Evolutionary conservation across 305 asterid species (phyloP), one percentile per base, ranked within the genome.

Genomic region (Nicotiana rustica): DNA sequence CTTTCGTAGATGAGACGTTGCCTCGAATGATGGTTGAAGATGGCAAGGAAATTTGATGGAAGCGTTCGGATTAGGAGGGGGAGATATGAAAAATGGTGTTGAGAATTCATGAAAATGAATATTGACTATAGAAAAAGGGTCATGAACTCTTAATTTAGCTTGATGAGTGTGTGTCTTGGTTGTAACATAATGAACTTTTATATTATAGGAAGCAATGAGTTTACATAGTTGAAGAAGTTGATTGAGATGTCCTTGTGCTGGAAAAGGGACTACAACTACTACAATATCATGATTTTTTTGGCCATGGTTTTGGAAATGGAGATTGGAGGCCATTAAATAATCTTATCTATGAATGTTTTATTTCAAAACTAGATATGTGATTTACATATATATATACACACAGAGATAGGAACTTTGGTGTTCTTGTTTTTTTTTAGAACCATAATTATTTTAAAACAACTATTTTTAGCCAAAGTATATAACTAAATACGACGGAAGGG

Each of bases 201-300:
- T 67, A 55, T 76, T 25, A 85, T 89, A 71, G 86, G 90, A 82
- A 76, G 96, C 77, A 79, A 93, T 67, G 71, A 89, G 90, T 85
- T 88, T 90, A 86, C 88, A 84, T 84, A 93, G 92, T 29, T 90
- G 94, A 87, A 93, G 97, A 87, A 93, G 97, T 86, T 93, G 97
- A 85, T 92, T 92, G 82, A 92, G 93, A 83, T 92, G 97, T 49
- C 94, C 94, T 64, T 91, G 97, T 4, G 91, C 89, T 79, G 94
- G 93, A 55, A 91, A 80, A 5, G 97, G 97, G 79, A 92, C 90
- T 88, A 92, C 89, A 1, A 91, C 86, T 5, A 91, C 92, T 12
- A 65, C 87, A 12, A 84, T 88, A 31, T 82, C 61, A 14, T 75
- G 3, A 52, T 75, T 14, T 3, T 21, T 6, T 71, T 44, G 13